phyloP scores from a whole-genome alignment of 2,329 filamentous ascomycete species.

The Fusarium lyarnte region DNA sequence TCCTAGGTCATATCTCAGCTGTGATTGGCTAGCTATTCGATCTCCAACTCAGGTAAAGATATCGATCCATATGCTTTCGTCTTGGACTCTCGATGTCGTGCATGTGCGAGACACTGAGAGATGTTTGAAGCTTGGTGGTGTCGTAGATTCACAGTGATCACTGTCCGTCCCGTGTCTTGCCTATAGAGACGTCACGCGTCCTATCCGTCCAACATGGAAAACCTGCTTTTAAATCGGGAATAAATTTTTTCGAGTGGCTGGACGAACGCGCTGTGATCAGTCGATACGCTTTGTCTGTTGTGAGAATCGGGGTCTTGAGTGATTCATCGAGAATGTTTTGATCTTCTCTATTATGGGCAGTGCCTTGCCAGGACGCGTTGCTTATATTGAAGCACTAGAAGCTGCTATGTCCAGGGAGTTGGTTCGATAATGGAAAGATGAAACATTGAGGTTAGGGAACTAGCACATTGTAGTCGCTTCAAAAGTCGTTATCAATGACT shows the following conservation, averaged over 20 bases:
- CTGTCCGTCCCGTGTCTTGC: neutral
- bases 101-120: neutral
- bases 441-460: neutral
- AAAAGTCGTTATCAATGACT: too few species aligned
- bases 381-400: neutral
- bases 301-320: neutral
- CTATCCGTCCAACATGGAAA: neutral
- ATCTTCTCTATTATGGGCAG: neutral
- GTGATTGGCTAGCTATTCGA: neutral
- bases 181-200: neutral
- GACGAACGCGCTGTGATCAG: neutral
- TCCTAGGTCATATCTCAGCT: neutral
- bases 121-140: neutral
- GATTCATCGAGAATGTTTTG: neutral
- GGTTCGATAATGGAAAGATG: neutral
- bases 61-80: neutral
- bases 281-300: neutral
- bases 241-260: neutral
- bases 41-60: neutral
- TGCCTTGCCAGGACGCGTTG: neutral
- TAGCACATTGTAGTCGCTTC: neutral
- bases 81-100: neutral
- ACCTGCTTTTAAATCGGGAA: neutral
- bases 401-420: too few species aligned
- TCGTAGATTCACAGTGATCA: neutral